phyloP scores from a whole-genome alignment of 2,329 filamentous ascomycete species.

The Proliferodiscus dingleyae region DNA sequence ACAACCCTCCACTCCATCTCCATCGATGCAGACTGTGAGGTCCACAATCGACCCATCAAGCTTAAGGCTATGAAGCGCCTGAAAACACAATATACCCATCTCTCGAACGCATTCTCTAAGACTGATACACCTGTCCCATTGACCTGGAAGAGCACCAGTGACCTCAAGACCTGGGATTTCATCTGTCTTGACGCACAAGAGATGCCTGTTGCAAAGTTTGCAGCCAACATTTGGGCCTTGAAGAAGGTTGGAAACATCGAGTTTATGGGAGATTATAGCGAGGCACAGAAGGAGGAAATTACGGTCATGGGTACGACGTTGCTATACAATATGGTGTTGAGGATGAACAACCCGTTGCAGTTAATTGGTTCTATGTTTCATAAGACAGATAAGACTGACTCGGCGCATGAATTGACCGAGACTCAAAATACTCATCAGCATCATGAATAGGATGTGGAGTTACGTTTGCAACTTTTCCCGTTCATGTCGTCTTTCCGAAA shows the following conservation, averaged over 20 bases:
- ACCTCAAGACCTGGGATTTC: slow-evolving; percentile 18
- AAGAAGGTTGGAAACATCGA: slow-evolving; percentile 14
- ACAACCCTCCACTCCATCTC: slow-evolving; percentile 12
- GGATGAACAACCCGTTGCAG: slow-evolving; percentile 7
- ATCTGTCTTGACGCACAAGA: slow-evolving; percentile 13
- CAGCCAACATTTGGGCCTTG: slow-evolving; percentile 11
- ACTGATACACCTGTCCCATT: slow-evolving; percentile 7
- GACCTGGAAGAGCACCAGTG: slow-evolving; percentile 7
- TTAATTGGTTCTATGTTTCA: slow-evolving; percentile 10
- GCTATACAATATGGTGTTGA: slow-evolving; percentile 15
- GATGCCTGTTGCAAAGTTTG: slow-evolving; percentile 13
- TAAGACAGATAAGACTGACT: neutral
- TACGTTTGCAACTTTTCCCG: too few relatives aligned
- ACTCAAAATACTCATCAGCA: too few relatives aligned
- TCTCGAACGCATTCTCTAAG: slow-evolving; percentile 10
- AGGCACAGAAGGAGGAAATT: slow-evolving; percentile 15
- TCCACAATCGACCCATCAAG: slow-evolving; percentile 8
- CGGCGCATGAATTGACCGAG: too few relatives aligned
- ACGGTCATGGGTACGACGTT: slow-evolving; percentile 14
- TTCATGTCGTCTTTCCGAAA: too few relatives aligned
- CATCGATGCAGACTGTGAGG: slow-evolving; percentile 13
- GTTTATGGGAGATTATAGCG: slow-evolving; percentile 10
- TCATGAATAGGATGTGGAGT: too few relatives aligned
- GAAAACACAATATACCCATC: slow-evolving; percentile 14
- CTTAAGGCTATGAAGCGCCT: slow-evolving; percentile 15